These are phyloP conservation scores for Moelleriella libera DNA, from an alignment of 2,329 filamentous ascomycete genomes.

Conservation along the genomic window DNA sequence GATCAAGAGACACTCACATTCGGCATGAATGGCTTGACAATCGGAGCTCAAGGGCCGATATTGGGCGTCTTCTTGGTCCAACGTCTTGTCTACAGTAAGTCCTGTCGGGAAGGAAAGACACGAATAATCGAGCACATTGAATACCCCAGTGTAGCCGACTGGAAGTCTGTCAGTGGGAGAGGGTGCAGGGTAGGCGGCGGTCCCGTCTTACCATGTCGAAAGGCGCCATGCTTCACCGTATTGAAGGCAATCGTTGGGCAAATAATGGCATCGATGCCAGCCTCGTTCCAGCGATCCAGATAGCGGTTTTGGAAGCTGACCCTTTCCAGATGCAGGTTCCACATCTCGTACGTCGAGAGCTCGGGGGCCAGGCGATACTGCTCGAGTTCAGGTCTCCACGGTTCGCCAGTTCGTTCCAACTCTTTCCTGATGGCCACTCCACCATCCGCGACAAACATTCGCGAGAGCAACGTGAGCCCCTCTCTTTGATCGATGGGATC, in stretches of 20 bases:
- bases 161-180: neutral
- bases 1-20: slow-evolving; percentile 21
- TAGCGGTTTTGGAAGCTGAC: slow-evolving; percentile 30
- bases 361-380: slow-evolving; percentile 18
- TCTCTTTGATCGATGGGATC: slow-evolving; percentile 25
- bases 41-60: slow-evolving; percentile 20
- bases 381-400: slow-evolving; percentile 23
- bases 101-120: slow-evolving; percentile 32
- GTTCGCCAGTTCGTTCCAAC: slow-evolving; percentile 27
- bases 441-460: slow-evolving; percentile 35
- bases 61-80: slow-evolving; percentile 17
- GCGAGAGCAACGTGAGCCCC: slow-evolving; percentile 21
- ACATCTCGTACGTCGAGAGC: slow-evolving; percentile 28
- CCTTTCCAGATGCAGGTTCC: slow-evolving; percentile 31
- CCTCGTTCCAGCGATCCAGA: slow-evolving; percentile 28
- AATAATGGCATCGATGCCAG: slow-evolving; percentile 46
- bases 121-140: slow-evolving; percentile 33
- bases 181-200: no score
- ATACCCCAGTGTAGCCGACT: slow-evolving; percentile 37
- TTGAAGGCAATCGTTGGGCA: slow-evolving; percentile 38
- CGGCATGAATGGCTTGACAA: slow-evolving; percentile 22
- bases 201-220: slow-evolving; percentile 24
- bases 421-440: slow-evolving; percentile 23
- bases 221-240: slow-evolving; percentile 25
- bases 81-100: slow-evolving; percentile 21